These are phyloP conservation scores for Blumeriella jaapii DNA, from an alignment of 2,329 filamentous ascomycete genomes.

Conservation along the genomic window DNA sequence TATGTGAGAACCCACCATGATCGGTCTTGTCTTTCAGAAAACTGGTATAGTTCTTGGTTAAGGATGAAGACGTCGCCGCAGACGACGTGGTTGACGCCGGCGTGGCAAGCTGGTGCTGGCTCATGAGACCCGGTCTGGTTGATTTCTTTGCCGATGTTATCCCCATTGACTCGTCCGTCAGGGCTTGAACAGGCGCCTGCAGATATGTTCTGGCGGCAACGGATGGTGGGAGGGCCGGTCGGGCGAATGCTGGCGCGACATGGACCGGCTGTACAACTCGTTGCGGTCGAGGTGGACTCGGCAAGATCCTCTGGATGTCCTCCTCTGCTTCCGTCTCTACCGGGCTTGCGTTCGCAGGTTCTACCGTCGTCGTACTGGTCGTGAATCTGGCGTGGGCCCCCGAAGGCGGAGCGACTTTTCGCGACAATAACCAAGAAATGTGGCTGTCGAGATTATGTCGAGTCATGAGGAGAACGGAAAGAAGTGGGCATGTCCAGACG, in stretches of 20 bases:
- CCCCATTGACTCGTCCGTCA: slow-evolving; percentile 21
- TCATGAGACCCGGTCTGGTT: slow-evolving; percentile 20
- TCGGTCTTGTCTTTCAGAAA: slow-evolving; percentile 15
- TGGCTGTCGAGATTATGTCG: slow-evolving; percentile 27
- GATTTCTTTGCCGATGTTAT: slow-evolving; percentile 22
- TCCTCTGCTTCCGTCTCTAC: slow-evolving; percentile 11
- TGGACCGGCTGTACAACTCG: slow-evolving; percentile 13
- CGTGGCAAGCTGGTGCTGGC: slow-evolving; percentile 24
- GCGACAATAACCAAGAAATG: slow-evolving; percentile 26
- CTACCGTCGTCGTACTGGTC: slow-evolving; percentile 5
- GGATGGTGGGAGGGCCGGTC: slow-evolving; percentile 17
- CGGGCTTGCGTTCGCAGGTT: neutral
- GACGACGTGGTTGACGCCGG: slow-evolving; percentile 24
- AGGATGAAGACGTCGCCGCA: slow-evolving; percentile 11
- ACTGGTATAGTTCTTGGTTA: slow-evolving; percentile 16
- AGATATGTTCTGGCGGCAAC: slow-evolving; percentile 11
- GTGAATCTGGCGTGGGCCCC: slow-evolving; percentile 8
- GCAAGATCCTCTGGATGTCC: slow-evolving; percentile 3
- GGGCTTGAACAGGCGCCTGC: slow-evolving; percentile 6
- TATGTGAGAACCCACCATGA: neutral
- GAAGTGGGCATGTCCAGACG: slow-evolving; percentile 9
- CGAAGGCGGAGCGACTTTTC: slow-evolving; percentile 19
- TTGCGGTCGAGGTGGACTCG: slow-evolving; percentile 10
- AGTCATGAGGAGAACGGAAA: slow-evolving; percentile 27
- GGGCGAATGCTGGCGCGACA: slow-evolving; percentile 17